Base-by-base conservation (phyloP, 2,329 filamentous ascomycete species). In the Dothiorella sarmentorum region DNA sequence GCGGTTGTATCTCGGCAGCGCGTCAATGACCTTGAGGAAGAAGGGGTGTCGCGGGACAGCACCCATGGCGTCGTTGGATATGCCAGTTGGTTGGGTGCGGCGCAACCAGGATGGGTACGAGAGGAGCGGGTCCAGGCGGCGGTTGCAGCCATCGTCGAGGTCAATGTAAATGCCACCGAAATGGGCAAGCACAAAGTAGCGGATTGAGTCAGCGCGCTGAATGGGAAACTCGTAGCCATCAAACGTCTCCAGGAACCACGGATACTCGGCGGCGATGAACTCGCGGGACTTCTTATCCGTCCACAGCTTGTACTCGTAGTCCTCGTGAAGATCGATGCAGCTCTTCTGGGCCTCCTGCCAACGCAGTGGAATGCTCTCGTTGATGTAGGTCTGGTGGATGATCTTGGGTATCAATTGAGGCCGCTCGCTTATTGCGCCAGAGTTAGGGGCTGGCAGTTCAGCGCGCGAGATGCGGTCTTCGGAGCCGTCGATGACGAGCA, bases 121-220 rank as follows among this genome's bases (percentile, higher is more conserved):
- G 59, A 88, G 82, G 13, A 89, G 80, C 56, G 86, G 85, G 66
- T 89, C 87, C 47, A 89, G 79, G 51, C 82, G 81, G 60, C 85
- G 82, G 64, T 85, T 82, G 76, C 87, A 90, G 65, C 87, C 87
- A 71, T 86, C 85, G 71, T 94, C 89, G 47, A 93, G 75, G 68
- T 94, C 89, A 64, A 93, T 85, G 72, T 93, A 93, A 58, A 91
- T 85, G 38, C 90, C 90, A 58, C 90, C 90, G 69, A 84, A 92
- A 72, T 90, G 84, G 56, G 85, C 81, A 29, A 94, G 79, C 18
- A 91, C 80, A 69, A 93, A 92, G 75, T 93, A 93, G 52, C 89
- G 83, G 66, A 93, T 88, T 4, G 88, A 80, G 68, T 93, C 89
- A 58, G 89, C 87, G 61, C 88, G 83, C 74, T 92, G 87, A 63